Percentiles rank a stretch among this genome's conserved stretches.
These are phyloP conservation scores for Prunus davidiana DNA, from an alignment of 306 rosid genomes.

Conservation along the genomic window DNA sequence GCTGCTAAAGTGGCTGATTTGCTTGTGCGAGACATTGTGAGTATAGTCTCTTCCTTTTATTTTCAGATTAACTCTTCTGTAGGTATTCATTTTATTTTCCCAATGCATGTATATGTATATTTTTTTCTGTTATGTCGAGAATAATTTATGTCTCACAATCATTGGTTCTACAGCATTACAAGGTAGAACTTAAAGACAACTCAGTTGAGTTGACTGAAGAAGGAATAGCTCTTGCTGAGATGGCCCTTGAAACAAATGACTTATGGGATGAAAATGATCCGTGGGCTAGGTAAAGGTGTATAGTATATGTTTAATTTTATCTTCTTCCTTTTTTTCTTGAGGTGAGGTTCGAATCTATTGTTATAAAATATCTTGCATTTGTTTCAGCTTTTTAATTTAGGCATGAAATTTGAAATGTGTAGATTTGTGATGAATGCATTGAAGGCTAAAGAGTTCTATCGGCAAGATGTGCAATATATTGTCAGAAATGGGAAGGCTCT, in stretches of 20 bases:
- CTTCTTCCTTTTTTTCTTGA: neutral
- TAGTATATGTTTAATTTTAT: neutral
- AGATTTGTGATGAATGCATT: slow-evolving; percentile 96
- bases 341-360: neutral
- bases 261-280: slow-evolving; percentile 99
- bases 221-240: slow-evolving; percentile 94
- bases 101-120: neutral
- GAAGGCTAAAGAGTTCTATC: slow-evolving; percentile 95
- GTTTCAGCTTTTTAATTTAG: slow-evolving; percentile 9
- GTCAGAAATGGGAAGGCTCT: slow-evolving; percentile 95
- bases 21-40: slow-evolving; percentile 67
- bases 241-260: slow-evolving; percentile 90
- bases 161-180: slow-evolving; percentile 70
- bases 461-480: slow-evolving; percentile 85
- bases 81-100: neutral
- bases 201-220: slow-evolving; percentile 94
- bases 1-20: slow-evolving; percentile 96
- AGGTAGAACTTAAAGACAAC: slow-evolving; percentile 82
- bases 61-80: slow-evolving; percentile 20
- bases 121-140: neutral
- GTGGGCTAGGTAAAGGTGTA: slow-evolving; percentile 78
- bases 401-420: slow-evolving; percentile 38
- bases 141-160: slow-evolving; percentile 10
- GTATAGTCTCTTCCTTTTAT: slow-evolving; percentile 32
- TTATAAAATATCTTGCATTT: too few relatives aligned